Base-by-base conservation (phyloP, 2,329 filamentous ascomycete species). In the Fusarium dimerum region DNA sequence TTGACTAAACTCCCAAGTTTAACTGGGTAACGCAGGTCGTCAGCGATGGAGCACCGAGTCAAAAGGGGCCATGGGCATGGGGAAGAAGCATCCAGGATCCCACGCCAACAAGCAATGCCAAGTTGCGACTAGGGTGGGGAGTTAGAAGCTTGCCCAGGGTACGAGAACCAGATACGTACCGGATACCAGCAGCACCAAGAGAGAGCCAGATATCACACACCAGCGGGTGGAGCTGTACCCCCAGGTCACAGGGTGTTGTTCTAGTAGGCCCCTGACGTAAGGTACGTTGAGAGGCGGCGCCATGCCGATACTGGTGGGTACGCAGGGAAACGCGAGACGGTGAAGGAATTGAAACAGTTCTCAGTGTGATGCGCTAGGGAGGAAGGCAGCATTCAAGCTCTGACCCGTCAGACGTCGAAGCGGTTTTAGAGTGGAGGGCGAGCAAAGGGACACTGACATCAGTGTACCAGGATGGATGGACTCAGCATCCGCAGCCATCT, bases 341-440 rank as follows among this genome's bases (percentile, higher is more conserved):
- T 65, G 63, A 65, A 65, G 59, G 57, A 60, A 64, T 65, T 65
- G 63, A 66, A 66, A 65, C 63, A 65, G 48, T 56, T 44, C 60
- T 60, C 56, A 48, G 45, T 46, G 50, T 55, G 50, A 50, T 50
- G 53, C 53, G 45, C 60, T 57, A 63, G 56, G 55, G 44, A 47
- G 54, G 52, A 49, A 41, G 50, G 58, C 43, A 41, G 48, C 39
- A 59, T 53, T 47, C 46, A 59, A 54, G 49, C 49, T 48, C 55
- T 58, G 54, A 45, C 43, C 42, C 40, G 44, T 58, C 29, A 30
- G 48, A 52, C 39, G 45, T 36, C 44, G 38, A 40, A 36, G 32
- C 32, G 9, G 32, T 36, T 36, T 26, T 36, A 36, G 47, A 52
- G 57, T 55, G 52, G 57, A 62, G 51, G 50, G 55, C 55, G 48